Conservation (phyloP, 306 rosid genomes). For the Fragaria iinumae region DNA sequence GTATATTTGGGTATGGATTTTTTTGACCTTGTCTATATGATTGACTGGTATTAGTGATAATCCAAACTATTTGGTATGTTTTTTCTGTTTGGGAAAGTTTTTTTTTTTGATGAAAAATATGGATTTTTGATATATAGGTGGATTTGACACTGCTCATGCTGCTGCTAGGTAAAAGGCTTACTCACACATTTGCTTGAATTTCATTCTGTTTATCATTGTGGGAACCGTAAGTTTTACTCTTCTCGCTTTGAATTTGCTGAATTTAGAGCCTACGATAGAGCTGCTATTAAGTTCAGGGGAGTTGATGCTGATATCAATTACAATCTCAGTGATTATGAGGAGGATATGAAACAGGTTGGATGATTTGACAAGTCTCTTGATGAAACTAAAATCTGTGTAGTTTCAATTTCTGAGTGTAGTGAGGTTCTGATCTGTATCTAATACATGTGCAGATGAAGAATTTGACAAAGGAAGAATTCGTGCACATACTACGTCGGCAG, state of each 20-base stretch:
- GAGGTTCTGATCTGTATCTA: constrained; percentile 3
- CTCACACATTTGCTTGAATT: not conserved
- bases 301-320: constrained; percentile 97
- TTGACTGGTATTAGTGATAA: constrained; percentile 19
- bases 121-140: constrained; percentile 57
- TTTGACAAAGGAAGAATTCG: constrained; percentile 86
- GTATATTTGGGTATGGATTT: constrained; percentile 85
- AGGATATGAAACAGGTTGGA: constrained; percentile 85
- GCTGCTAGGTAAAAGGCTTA: constrained; percentile 76
- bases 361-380: constrained; percentile 2
- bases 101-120: constrained; percentile 13
- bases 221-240: not conserved
- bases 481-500: constrained; percentile 95
- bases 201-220: not conserved
- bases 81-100: constrained; percentile 38
- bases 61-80: constrained; percentile 15
- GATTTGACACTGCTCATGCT: constrained; percentile 97
- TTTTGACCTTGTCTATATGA: constrained; percentile 23
- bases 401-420: constrained; percentile 5
- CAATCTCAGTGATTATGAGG: constrained; percentile 85
- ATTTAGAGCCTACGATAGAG: constrained; percentile 94
- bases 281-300: constrained; percentile 97
- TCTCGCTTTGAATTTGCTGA: constrained; percentile 28
- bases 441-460: constrained; percentile 62
- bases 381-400: constrained; percentile 6